Conservation (phyloP, 208 protist species). For the Crithidia sp. region DNA sequence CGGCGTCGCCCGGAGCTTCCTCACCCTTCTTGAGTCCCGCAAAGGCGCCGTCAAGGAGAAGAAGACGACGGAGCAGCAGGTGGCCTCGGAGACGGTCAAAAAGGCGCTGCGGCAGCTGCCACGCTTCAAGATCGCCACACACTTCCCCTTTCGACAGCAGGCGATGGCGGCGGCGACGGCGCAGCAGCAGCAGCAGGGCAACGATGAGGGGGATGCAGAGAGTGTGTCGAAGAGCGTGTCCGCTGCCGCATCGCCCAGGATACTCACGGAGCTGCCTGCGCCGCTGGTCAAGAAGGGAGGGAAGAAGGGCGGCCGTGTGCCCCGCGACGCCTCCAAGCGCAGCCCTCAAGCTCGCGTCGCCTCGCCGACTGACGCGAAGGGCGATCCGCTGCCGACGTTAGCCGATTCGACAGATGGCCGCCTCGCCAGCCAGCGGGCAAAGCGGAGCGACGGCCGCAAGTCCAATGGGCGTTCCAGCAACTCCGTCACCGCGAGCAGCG, state of each 20-base stretch:
- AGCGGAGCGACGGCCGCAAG: neutral
- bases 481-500: neutral
- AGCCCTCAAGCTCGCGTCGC: neutral
- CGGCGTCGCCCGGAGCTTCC: conserved; percentile 34
- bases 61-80: conserved; percentile 16
- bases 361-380: neutral
- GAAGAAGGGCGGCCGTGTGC: neutral
- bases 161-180: neutral
- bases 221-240: neutral
- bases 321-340: neutral
- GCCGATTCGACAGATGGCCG: neutral
- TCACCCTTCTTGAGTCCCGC: conserved; percentile 34
- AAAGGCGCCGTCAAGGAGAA: conserved; percentile 19
- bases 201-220: neutral
- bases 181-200: neutral
- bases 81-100: conserved; percentile 23
- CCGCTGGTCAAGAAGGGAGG: neutral
- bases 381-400: neutral
- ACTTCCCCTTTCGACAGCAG: conserved; percentile 41
- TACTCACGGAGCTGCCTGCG: neutral
- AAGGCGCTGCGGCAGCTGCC: conserved; percentile 30
- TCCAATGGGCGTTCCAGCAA: neutral
- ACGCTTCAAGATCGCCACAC: conserved; percentile 38
- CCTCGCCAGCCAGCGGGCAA: neutral
- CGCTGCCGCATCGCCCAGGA: neutral